Evolutionary conservation across 2,329 filamentous ascomycete species (phyloP), one percentile per base, ranked within the genome.

Genomic region (Fusarium brevicatenulatum): DNA sequence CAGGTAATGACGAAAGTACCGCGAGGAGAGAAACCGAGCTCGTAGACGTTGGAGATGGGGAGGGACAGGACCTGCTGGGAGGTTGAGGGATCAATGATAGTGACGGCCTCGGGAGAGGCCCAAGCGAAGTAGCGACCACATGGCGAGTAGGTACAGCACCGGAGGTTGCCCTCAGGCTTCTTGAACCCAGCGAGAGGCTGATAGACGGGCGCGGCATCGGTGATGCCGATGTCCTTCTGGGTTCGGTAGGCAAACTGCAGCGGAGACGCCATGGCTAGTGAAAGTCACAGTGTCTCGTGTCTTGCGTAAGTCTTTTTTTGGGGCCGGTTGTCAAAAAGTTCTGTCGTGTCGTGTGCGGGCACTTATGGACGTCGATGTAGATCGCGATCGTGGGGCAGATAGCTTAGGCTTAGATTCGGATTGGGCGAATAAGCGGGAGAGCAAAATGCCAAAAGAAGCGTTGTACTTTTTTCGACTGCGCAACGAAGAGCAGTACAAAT

Each of bases 211-310:
- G 91, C 93, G 79, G 95, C 94, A 86, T 98, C 93, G 85, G 97
- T 91, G 84, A 98, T 88, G 80, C 95, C 95, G 86, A 99, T 95
- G 83, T 91, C 92, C 91, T 98, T 98, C 85, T 95, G 93, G 84
- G 96, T 98, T 86, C 96, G 94, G 89, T 93, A 97, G 85, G 94
- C 94, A 91, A 98, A 93, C 91, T 98, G 95, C 86, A 95, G 92
- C 81, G 93, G 91, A 88, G 88, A 91, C 83, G 94, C 93, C 95
- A 97, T 98, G 90, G 91, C 93, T 95, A 95, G 90, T 91, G 81
- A 94, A 95, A 95, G 92, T 88, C 92, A 94, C 93, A 93, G 91
- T 72, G 71, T 80, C 80, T 80, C 78, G 73, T 74, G 76, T 77
- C 74, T 77, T 78, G 71, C 72, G 67, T 50, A 60, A 63, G 73